Evolutionary conservation across 2,329 filamentous ascomycete species (phyloP).

Genomic region (Xylaria sp.): DNA sequence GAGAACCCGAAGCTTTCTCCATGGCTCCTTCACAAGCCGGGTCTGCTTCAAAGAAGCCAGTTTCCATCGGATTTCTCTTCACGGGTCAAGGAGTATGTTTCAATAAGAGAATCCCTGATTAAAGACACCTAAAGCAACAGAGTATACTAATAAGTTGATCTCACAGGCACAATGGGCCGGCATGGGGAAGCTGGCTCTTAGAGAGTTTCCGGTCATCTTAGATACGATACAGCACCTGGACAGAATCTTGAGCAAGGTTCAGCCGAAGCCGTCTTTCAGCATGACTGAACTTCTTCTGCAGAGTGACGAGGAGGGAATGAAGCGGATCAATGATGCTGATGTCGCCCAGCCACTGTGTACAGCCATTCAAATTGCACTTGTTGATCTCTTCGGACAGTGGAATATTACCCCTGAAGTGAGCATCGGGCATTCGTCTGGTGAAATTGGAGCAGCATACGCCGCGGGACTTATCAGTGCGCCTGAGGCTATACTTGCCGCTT

Average conservation of each 20-base stretch:
- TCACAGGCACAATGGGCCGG: constrained; percentile 45
- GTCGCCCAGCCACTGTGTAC: constrained; percentile 55
- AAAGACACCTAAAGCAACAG: background rate
- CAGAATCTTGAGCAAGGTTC: constrained; percentile 31
- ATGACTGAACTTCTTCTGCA: constrained; percentile 25
- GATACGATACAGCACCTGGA: constrained; percentile 35
- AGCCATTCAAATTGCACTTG: constrained; percentile 57
- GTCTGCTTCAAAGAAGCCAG: constrained; percentile 10
- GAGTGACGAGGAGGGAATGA: constrained; percentile 13
- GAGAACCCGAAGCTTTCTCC: constrained; percentile 29
- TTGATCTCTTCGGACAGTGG: constrained; percentile 53
- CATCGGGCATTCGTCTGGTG: constrained; percentile 53
- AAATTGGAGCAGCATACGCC: constrained; percentile 60
- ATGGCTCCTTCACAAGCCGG: constrained; percentile 12
- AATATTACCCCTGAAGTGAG: constrained; percentile 51
- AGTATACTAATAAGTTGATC: constrained; percentile 1
- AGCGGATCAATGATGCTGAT: constrained; percentile 41
- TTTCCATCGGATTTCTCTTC: constrained; percentile 41
- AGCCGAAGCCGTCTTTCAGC: constrained; percentile 35
- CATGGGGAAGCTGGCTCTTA: constrained; percentile 44
- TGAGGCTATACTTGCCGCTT: constrained; percentile 46
- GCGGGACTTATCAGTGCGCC: constrained; percentile 43
- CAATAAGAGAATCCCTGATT: background rate
- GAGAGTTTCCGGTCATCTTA: constrained; percentile 22
- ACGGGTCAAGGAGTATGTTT: constrained; percentile 45